A percentile compares a stretch with the other conserved stretches of the same genome.
Evolutionary conservation across 768 basidiomycete species (phyloP).

Genomic region (Boletales sp.): DNA sequence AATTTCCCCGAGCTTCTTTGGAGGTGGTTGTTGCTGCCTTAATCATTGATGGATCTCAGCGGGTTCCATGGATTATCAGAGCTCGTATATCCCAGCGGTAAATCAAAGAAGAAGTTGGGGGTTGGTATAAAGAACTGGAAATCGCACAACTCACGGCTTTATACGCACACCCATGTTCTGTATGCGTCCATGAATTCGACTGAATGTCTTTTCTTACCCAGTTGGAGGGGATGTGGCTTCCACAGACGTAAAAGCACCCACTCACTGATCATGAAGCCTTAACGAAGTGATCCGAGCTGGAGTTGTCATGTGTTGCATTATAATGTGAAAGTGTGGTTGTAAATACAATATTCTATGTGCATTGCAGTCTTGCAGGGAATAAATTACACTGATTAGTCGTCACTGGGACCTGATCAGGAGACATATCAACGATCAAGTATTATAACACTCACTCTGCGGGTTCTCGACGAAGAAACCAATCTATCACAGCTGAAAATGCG

Average conservation of each 20-base stretch:
- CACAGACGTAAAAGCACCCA: too few species aligned
- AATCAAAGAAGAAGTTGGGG: too few species aligned
- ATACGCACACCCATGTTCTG: too few species aligned
- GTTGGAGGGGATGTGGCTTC: too few species aligned
- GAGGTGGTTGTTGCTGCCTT: too few species aligned
- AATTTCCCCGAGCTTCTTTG: not conserved
- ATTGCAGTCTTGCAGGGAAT: constrained; percentile 12
- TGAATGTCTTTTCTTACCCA: too few species aligned
- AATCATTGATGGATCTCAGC: too few species aligned
- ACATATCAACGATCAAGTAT: constrained; percentile 3
- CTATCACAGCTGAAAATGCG: constrained; percentile 89
- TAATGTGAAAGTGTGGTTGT: constrained; percentile 7
- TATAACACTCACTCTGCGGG: constrained; percentile 61
- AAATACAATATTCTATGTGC: constrained; percentile 16
- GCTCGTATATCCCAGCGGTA: too few species aligned
- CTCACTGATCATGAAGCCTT: not conserved
- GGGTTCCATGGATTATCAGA: too few species aligned
- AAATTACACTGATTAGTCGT: constrained; percentile 35
- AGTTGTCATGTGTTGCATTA: constrained; percentile 8
- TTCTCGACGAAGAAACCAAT: constrained; percentile 75
- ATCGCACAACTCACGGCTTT: too few species aligned
- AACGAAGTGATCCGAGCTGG: constrained; percentile 2
- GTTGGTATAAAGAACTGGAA: too few species aligned
- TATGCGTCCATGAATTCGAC: too few species aligned
- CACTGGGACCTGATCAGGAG: constrained; percentile 26